Base-by-base conservation (phyloP, 495 filamentous ascomycete species). In the Aspergillus indologenus region DNA sequence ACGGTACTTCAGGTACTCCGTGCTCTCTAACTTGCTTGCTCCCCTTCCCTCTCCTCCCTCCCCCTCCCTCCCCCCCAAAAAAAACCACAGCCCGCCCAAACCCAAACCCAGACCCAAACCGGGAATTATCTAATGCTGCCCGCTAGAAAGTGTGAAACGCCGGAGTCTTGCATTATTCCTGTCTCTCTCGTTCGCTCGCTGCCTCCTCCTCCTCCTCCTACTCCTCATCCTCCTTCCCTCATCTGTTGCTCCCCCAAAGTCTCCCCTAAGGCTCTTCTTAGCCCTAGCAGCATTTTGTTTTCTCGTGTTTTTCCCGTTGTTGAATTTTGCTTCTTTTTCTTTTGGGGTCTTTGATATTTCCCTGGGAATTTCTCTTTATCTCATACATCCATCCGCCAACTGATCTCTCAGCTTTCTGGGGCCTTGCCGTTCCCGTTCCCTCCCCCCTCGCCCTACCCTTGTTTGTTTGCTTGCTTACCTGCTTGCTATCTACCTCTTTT, bases 41-140 rank as follows among this genome's bases (percentile, higher is more conserved):
- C 26, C 26, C 26, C 9, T 9, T 29, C 20, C 47, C 20, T 22
- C 8, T 23, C 20, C 19, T 8, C 46, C 18, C 14, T 20, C 18
- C 46, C 45, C 20, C 46, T 26, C 22, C 8, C 43, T 56, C 59
- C 56, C 48, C 43, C 29, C 22, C 29, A 54, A 56, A 57, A 29
- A 29, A 29, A 29, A 54, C 51, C 49, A 21, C 18, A 19, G 19
- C 31, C 46, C 42, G 26, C 26, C 53, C 45, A 56, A 46, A 46
- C 53, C 48, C 45, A 49, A 58, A 48, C 34, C 44, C 49, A 31
- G 53, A 60, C 54, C 46, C 31, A 60, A 60, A 56, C 34, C 42
- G 56, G 54, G 43, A 67, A 64, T 67, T 67, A 67, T 64, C 61
- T 67, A 67, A 67, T 60, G 62, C 57, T 64, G 61, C n/a, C n/a